Conservation (phyloP, 2,329 filamentous ascomycete genomes). For the Nannizziopsis arthrosporioides region DNA sequence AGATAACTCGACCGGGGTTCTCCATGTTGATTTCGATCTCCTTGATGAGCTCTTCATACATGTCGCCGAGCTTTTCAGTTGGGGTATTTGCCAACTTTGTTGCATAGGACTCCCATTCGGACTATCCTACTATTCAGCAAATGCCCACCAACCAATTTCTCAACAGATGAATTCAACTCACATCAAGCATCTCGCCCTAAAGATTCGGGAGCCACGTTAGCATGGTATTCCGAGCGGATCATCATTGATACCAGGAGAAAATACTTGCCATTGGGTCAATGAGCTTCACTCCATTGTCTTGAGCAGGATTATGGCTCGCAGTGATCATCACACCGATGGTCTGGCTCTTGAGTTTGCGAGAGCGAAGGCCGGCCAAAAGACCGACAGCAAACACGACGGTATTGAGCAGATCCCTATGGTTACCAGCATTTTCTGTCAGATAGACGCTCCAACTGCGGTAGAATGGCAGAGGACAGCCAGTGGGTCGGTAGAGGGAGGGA, state of each 20-base stretch:
- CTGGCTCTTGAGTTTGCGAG: constrained; percentile 77
- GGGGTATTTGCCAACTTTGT: constrained; percentile 79
- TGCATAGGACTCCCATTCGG: constrained; percentile 81
- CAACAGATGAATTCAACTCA: constrained; percentile 31
- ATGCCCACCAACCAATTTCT: neutral
- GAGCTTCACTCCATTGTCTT: constrained; percentile 88
- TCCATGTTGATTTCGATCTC: constrained; percentile 64
- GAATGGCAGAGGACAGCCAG: constrained; percentile 16
- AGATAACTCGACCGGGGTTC: constrained; percentile 66
- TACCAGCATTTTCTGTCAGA: constrained; percentile 23
- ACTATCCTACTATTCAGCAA: constrained; percentile 27
- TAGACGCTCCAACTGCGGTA: constrained; percentile 15
- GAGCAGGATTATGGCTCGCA: constrained; percentile 79
- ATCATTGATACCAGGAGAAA: neutral
- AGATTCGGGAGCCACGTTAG: constrained; percentile 14
- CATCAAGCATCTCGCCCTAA: constrained; percentile 87
- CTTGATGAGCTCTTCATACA: constrained; percentile 63
- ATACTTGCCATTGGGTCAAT: constrained; percentile 70
- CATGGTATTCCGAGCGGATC: neutral
- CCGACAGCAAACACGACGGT: constrained; percentile 89
- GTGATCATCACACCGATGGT: constrained; percentile 96
- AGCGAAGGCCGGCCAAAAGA: constrained; percentile 75
- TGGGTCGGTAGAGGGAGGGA: constrained; percentile 14
- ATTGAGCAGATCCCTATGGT: constrained; percentile 60
- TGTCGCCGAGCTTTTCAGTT: constrained; percentile 61